These are phyloP conservation scores for Lumnitzera racemosa DNA, from an alignment of 345 rosid species.

Conservation along the genomic window DNA sequence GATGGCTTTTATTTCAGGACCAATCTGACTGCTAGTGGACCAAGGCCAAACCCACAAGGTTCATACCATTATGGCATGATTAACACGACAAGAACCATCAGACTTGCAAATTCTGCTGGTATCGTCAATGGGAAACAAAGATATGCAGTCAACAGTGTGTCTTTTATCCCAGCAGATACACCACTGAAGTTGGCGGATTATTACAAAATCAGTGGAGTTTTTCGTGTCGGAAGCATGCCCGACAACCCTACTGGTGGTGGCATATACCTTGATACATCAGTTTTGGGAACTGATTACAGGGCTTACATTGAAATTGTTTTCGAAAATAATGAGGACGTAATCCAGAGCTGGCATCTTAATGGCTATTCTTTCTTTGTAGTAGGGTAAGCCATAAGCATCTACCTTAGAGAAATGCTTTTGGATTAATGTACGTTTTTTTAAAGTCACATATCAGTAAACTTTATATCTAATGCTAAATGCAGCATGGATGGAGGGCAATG, in stretches of 20 bases:
- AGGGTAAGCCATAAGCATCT: conserved; percentile 23
- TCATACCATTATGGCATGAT: conserved; percentile 50
- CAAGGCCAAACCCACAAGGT: conserved; percentile 51
- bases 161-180: conserved; percentile 33
- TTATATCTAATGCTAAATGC: background rate
- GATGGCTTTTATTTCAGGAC: conserved; percentile 21
- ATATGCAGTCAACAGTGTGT: conserved; percentile 40
- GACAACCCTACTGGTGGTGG: conserved; percentile 32
- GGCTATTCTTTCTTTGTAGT: conserved; percentile 49
- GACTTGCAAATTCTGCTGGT: conserved; percentile 29
- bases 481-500: conserved; percentile 23
- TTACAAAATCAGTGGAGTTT: conserved; percentile 40
- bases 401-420: background rate
- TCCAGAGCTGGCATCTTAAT: conserved; percentile 48
- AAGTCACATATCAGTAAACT: background rate
- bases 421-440: background rate
- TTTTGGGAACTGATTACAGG: conserved; percentile 27
- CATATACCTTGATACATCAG: conserved; percentile 39
- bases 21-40: conserved; percentile 51
- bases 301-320: conserved; percentile 39
- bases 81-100: conserved; percentile 37
- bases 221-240: conserved; percentile 28
- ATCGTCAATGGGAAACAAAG: conserved; percentile 40
- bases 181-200: conserved; percentile 41
- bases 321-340: conserved; percentile 23